Evolutionary conservation across 441 rosid species (phyloP).

Genomic region (Adansonia gregorii): DNA sequence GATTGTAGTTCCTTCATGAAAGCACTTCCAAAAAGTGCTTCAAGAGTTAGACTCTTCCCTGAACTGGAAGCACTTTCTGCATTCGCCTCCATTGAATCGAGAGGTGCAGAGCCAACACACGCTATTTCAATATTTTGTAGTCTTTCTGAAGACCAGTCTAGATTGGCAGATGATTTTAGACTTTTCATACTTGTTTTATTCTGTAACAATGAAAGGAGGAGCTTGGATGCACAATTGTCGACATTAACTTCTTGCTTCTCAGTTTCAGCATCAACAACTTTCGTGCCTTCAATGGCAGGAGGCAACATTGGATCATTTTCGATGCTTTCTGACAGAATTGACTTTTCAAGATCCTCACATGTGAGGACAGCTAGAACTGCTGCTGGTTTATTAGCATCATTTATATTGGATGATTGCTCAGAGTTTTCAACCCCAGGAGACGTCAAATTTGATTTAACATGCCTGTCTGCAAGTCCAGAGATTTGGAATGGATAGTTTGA

Average conservation of each 20-base stretch:
- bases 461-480: conserved; percentile 43
- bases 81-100: conserved; percentile 41
- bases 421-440: conserved; percentile 35
- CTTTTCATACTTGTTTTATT: conserved; percentile 51
- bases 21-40: conserved; percentile 86
- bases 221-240: conserved; percentile 79
- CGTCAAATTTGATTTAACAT: conserved; percentile 31
- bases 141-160: conserved; percentile 43
- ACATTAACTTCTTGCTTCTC: conserved; percentile 51
- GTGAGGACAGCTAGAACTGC: conserved; percentile 78
- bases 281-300: conserved; percentile 42
- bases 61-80: conserved; percentile 39
- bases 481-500: conserved; percentile 46
- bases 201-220: conserved; percentile 85
- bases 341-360: conserved; percentile 97
- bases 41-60: conserved; percentile 69
- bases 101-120: conserved; percentile 25
- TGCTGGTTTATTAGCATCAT: conserved; percentile 43
- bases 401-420: conserved; percentile 37
- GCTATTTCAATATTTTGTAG: conserved; percentile 34
- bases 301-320: conserved; percentile 46
- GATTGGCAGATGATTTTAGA: conserved; percentile 35
- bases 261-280: conserved; percentile 40
- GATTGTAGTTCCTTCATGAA: conserved; percentile 92
- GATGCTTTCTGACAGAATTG: conserved; percentile 73